Base-by-base conservation (phyloP, 371 early-diverging fungal genomes). In the Mucor piriformis region DNA sequence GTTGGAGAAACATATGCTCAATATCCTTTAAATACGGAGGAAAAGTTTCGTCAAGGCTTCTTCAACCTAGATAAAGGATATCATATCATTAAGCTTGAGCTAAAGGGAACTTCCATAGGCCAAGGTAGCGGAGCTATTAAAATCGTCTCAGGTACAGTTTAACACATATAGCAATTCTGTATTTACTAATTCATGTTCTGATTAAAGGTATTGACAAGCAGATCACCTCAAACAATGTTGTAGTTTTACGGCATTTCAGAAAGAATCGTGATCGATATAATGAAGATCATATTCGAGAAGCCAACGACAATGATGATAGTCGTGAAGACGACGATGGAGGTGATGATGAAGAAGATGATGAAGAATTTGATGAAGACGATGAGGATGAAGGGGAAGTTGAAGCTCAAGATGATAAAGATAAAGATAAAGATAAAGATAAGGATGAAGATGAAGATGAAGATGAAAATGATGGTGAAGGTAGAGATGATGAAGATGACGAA, bases 71-170 rank as follows among this genome's bases (percentile, higher is more conserved):
- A 15, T n/a, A 40, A 27, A 23, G 59, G 50, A 27, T 33, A 50
- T 12, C 59, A 50, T 33, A 42, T 50, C 7, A 50, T 59, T 23
- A 50, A 50, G 20, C 20, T 59, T 42, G 27, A 59, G 43, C 21
- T 42, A 15, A 59, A 50, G 6, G 50, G 43, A 5, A 25, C 54
- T 2, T 16, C 15, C 29, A 32, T 20, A 18, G 53, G 33, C 4
- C 10, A 27, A 15, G 53, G 52, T 8, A 52, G 16, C 25, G 53
- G 60, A 16, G 18, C 18, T 16, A 40, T 40, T 16, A 40, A 16
- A 16, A 6, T 40, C 18, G 6, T 40, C 18, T 40, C 40, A 40
- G 40, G 40, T 40, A 40, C 16, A 6, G 16, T 16, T 40, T 3
- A 3, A 37, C 3, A 12, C 11, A 37, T 3, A 10, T n/a, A 10